Percentiles rank a stretch among this genome's conserved stretches.
phyloP scores from a whole-genome alignment of 257 asterid species.

The Ehretia macrophylla region DNA sequence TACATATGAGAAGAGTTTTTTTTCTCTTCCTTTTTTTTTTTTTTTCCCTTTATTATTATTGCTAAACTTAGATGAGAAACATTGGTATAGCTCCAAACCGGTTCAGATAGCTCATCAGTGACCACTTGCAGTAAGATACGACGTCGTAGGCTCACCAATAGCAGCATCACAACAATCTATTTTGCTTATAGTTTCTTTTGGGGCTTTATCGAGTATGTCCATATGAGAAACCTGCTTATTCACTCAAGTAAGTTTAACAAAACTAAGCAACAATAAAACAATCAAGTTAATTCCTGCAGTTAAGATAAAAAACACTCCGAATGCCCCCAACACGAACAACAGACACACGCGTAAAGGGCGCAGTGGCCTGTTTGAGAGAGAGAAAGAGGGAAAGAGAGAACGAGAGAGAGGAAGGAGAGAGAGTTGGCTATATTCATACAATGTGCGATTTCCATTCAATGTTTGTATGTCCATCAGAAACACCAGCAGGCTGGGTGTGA shows the following conservation, averaged over 20 bases:
- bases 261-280: neutral
- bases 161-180: neutral
- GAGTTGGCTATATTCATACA: slow-evolving; percentile 34
- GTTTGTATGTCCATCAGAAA: slow-evolving; percentile 42
- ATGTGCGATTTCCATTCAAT: slow-evolving; percentile 91
- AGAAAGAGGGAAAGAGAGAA: neutral
- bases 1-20: too few relatives aligned
- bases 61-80: neutral
- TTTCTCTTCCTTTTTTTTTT: too few relatives aligned
- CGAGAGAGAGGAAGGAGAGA: slow-evolving; percentile 6
- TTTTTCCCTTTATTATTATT: too few relatives aligned
- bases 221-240: slow-evolving; percentile 56
- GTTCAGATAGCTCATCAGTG: neutral
- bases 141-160: neutral
- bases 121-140: too few relatives aligned
- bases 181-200: slow-evolving; percentile 22
- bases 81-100: neutral
- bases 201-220: slow-evolving; percentile 36
- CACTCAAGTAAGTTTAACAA: neutral
- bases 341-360: too few relatives aligned
- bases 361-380: too few relatives aligned
- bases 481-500: slow-evolving; percentile 42
- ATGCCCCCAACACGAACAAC: neutral
- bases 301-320: neutral
- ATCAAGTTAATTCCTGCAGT: neutral